Conservation (phyloP, 257 asterid species). For the Solanum clarkiae region DNA sequence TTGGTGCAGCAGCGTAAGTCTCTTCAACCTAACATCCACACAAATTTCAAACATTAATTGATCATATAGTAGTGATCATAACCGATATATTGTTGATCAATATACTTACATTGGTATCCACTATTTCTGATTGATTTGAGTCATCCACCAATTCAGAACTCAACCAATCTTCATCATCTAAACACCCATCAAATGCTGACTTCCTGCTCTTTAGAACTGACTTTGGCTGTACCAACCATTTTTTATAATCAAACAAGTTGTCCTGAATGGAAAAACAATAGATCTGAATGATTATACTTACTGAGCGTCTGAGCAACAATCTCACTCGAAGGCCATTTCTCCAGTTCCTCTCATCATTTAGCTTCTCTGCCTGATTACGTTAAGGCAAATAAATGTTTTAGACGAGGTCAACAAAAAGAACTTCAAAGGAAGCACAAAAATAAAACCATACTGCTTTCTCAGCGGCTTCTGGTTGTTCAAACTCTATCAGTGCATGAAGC, state of each 20-base stretch:
- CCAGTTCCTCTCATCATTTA: conserved; percentile 88
- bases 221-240: conserved; percentile 49
- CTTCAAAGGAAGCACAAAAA: neutral
- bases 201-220: conserved; percentile 56
- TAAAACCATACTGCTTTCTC: conserved; percentile 64
- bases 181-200: conserved; percentile 42
- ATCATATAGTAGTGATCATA: neutral
- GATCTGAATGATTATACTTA: conserved; percentile 9
- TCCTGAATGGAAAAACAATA: neutral
- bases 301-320: conserved; percentile 74
- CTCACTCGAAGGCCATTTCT: conserved; percentile 88
- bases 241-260: neutral
- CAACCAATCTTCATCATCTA: conserved; percentile 41
- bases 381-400: neutral
- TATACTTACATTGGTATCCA: neutral
- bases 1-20: conserved; percentile 3
- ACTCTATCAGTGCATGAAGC: conserved; percentile 92
- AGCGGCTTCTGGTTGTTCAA: conserved; percentile 66
- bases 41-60: neutral
- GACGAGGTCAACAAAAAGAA: neutral
- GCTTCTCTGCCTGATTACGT: conserved; percentile 48
- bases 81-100: neutral
- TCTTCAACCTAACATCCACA: neutral
- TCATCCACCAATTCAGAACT: neutral
- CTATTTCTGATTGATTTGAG: conserved; percentile 1